Evolutionary conservation across 768 basidiomycete species (phyloP), one percentile per base, ranked within the genome.

Genomic region (Dendrothele bispora): DNA sequence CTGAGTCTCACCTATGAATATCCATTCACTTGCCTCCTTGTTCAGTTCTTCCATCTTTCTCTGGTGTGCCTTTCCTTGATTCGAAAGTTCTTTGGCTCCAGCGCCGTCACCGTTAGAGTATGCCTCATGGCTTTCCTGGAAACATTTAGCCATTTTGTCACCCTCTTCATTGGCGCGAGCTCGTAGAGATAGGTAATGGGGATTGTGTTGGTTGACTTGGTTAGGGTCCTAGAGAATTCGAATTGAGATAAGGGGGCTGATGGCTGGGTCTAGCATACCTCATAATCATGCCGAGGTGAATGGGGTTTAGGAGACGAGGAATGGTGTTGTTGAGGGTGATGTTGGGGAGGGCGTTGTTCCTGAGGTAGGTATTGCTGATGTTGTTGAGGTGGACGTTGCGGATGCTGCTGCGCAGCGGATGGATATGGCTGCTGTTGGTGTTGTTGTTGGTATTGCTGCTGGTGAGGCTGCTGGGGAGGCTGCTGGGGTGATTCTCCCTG

Each of bases 1-100:
- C 43, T 50, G 30, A 50, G 39, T 65, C 80, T 41, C 51, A 89
- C 90, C 83, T 53, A 71, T 64, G 64, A 85, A 98, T 52, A 98
- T 95, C 88, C 89, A 95, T 41, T 85, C 80, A 50, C 85, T 83
- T 2, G 95, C 95, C 62, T 94, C 69, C 49, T 75, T 75, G 62
- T 98, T 93, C 51, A 92, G 65, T 39, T 75, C 63, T 53, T 88
- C 84, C 86, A 95, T 94, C 58, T 80, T 77, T 4, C 72, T 64
- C 64, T 90, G 80, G 62, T 95, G 89, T 32, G 72, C 71, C 62
- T 92, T 91, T 15, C 93, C 95, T 62, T 92, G 58, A 49, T 82
- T 79, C 15, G 86, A 89, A 20, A 97, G 74, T 41, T 87, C 73
- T 66, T 98, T 94, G 18, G 95, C 95, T 26, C 68, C 67, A 0